Evolutionary conservation across 148 eudicot species (phyloP).

Genomic region (Cornus controversa): DNA sequence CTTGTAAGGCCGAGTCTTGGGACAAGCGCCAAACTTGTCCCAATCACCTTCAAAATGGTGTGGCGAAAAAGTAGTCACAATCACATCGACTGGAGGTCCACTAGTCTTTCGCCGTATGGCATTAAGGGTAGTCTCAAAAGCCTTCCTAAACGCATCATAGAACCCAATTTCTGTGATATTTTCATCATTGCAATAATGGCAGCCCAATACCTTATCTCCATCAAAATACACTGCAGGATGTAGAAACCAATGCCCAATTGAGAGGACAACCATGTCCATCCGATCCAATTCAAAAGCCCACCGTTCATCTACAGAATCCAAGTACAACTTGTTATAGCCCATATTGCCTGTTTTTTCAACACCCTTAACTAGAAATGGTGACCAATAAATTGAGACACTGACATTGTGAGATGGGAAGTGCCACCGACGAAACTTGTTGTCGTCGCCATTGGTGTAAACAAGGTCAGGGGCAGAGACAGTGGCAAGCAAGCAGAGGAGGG

Average conservation of each 20-base stretch:
- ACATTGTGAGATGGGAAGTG: conserved; percentile 60
- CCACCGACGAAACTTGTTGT: conserved; percentile 75
- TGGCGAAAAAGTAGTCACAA: conserved; percentile 79
- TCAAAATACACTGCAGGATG: conserved; percentile 68
- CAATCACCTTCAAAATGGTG: conserved; percentile 91
- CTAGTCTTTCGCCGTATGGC: conserved; percentile 37
- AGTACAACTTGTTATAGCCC: conserved; percentile 47
- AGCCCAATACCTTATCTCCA: conserved; percentile 57
- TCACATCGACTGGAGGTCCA: conserved; percentile 34
- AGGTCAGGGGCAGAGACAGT: conserved; percentile 55
- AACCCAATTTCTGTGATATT: conserved; percentile 68
- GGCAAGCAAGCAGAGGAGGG: conserved; percentile 71
- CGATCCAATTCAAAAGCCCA: conserved; percentile 69
- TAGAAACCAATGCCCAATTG: conserved; percentile 92
- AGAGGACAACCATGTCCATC: conserved; percentile 74
- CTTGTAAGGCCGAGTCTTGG: conserved; percentile 60
- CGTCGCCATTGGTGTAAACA: conserved; percentile 60
- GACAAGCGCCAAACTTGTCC: conserved; percentile 88
- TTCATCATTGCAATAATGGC: conserved; percentile 49
- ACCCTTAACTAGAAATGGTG: conserved; percentile 82
- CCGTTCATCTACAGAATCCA: conserved; percentile 66
- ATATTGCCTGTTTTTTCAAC: conserved; percentile 48
- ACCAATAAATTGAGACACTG: conserved; percentile 72
- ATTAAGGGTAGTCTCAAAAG: conserved; percentile 61
- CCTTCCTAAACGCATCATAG: conserved; percentile 63